These are phyloP conservation scores for Orbilia quercus DNA, from an alignment of 2,329 filamentous ascomycete species.

Conservation along the genomic window DNA sequence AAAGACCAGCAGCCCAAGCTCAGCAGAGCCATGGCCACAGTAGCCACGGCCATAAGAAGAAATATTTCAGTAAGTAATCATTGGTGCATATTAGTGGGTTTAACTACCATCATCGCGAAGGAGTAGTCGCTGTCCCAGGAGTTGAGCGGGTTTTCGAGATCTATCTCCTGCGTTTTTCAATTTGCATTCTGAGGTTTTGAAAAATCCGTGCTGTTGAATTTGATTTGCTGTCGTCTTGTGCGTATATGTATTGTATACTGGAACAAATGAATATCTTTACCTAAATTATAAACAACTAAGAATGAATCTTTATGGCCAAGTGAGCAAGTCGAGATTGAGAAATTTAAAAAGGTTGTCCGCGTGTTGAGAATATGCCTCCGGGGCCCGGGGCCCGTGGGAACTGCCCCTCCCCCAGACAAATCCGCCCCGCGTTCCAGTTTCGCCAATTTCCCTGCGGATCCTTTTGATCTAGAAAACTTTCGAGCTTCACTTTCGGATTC, in stretches of 20 bases:
- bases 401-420: constrained; percentile 37
- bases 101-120: too few species aligned
- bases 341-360: background rate
- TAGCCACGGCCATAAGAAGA: background rate
- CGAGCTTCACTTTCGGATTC: constrained; percentile 5
- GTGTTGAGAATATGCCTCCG: background rate
- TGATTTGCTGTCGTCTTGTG: constrained; percentile 14
- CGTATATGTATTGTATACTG: constrained; percentile 16
- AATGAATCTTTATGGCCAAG: background rate
- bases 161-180: too few species aligned
- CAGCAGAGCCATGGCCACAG: constrained; percentile 8
- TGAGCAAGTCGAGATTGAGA: too few species aligned
- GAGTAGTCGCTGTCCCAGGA: too few species aligned
- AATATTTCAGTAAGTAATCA: too few species aligned
- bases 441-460: constrained; percentile 21
- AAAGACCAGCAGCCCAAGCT: background rate
- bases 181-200: too few species aligned
- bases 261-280: constrained; percentile 1
- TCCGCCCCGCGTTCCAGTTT: constrained; percentile 37
- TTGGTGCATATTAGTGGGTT: too few species aligned
- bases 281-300: background rate
- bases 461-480: constrained; percentile 7
- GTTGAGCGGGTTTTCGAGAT: too few species aligned
- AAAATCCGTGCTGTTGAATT: background rate
- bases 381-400: constrained; percentile 3